Percentiles rank a stretch among this genome's conserved stretches.
These are phyloP conservation scores for Dactylellina drechsleri DNA, from an alignment of 2,329 filamentous ascomycete species.

Conservation along the genomic window DNA sequence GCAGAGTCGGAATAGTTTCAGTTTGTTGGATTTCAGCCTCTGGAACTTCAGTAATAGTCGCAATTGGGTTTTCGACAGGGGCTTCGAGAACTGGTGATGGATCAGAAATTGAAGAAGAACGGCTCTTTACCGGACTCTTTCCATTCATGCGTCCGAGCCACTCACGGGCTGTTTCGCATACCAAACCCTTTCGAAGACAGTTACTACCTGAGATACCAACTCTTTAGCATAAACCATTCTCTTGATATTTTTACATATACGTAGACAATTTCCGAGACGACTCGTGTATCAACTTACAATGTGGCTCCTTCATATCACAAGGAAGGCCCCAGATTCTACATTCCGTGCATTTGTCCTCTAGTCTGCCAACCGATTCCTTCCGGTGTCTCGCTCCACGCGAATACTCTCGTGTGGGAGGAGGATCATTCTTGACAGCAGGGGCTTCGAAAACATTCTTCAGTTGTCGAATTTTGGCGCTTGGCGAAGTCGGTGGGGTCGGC, in stretches of 20 bases:
- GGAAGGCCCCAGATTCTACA: slow-evolving; percentile 42
- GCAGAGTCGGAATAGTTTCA: not conserved
- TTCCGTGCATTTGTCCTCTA: slow-evolving; percentile 49
- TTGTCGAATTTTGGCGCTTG: slow-evolving; percentile 43
- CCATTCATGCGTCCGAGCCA: slow-evolving; percentile 50
- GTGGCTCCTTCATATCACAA: slow-evolving; percentile 50
- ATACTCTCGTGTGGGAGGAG: slow-evolving; percentile 17
- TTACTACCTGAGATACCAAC: slow-evolving; percentile 37
- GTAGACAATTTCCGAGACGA: not conserved
- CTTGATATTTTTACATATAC: not conserved
- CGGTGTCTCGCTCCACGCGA: slow-evolving; percentile 38
- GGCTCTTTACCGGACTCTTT: slow-evolving; percentile 29
- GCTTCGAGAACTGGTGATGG: slow-evolving; percentile 4
- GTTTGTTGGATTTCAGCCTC: slow-evolving; percentile 10
- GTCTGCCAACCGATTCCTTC: slow-evolving; percentile 47
- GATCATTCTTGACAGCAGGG: slow-evolving; percentile 31
- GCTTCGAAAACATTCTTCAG: slow-evolving; percentile 52
- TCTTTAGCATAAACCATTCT: slow-evolving; percentile 24
- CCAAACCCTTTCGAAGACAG: slow-evolving; percentile 38
- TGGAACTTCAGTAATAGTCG: slow-evolving; percentile 15
- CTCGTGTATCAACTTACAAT: slow-evolving; percentile 39
- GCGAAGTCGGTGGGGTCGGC: slow-evolving; percentile 50
- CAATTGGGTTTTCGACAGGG: not conserved
- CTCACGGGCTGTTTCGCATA: slow-evolving; percentile 46
- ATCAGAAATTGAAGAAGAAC: slow-evolving; percentile 35